These are phyloP conservation scores for Penicillium goetzii DNA, from an alignment of 495 filamentous ascomycete species.

Conservation along the genomic window DNA sequence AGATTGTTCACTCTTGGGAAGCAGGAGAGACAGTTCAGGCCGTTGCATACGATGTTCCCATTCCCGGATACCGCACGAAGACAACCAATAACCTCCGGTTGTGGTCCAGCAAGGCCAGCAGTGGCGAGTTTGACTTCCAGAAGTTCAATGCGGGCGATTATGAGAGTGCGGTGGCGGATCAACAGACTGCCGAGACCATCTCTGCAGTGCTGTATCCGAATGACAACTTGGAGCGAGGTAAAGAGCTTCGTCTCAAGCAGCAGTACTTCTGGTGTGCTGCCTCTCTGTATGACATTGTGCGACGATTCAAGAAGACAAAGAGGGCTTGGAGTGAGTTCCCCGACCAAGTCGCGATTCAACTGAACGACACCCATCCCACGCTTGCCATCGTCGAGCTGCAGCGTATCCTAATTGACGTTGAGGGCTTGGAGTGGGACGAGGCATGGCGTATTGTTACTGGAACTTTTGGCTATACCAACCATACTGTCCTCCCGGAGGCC, in stretches of 20 bases:
- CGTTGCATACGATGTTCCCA: slow-evolving; percentile 92
- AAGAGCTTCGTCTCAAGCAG: slow-evolving; percentile 96
- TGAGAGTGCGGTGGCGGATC: slow-evolving; percentile 93
- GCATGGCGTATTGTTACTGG: slow-evolving; percentile 80
- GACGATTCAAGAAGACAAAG: slow-evolving; percentile 96
- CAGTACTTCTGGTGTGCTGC: slow-evolving; percentile 99
- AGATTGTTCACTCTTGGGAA: slow-evolving; percentile 74
- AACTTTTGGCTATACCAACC: slow-evolving; percentile 95
- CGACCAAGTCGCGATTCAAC: slow-evolving; percentile 93
- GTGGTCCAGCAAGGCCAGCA: slow-evolving; percentile 96
- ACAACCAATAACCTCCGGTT: slow-evolving; percentile 95
- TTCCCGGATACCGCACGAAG: slow-evolving; percentile 86
- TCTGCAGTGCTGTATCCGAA: slow-evolving; percentile 97
- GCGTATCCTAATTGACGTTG: slow-evolving; percentile 85
- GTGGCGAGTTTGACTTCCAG: slow-evolving; percentile 98
- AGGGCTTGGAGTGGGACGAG: slow-evolving; percentile 91
- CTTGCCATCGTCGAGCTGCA: slow-evolving; percentile 94
- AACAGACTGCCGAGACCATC: slow-evolving; percentile 96
- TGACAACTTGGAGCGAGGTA: slow-evolving; percentile 93
- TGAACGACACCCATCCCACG: slow-evolving; percentile 97
- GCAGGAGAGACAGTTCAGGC: slow-evolving; percentile 92
- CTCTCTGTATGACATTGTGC: slow-evolving; percentile 92
- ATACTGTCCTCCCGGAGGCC: slow-evolving; percentile 95
- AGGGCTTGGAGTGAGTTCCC: slow-evolving; percentile 90
- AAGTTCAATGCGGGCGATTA: slow-evolving; percentile 99